phyloP scores from a whole-genome alignment of 2,329 filamentous ascomycete species.

The Verticillium isaacii region DNA sequence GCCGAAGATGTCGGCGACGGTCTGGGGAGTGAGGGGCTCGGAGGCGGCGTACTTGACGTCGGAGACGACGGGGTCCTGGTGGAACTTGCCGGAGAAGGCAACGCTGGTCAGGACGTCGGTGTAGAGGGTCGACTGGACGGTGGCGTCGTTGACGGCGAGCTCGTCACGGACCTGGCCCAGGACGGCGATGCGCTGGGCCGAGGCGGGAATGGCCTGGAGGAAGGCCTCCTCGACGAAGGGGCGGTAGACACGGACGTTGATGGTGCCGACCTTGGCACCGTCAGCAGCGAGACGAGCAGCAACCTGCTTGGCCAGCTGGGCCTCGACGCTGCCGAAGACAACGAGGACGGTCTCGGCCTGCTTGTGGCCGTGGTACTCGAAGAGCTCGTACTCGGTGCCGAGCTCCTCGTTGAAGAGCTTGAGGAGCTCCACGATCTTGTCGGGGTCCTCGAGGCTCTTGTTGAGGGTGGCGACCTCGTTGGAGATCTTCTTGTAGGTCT shows the following conservation, averaged over 20 bases:
- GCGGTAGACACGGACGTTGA: slow-evolving; percentile 90
- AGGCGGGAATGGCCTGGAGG: slow-evolving; percentile 72
- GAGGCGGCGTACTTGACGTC: slow-evolving; percentile 88
- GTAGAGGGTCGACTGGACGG: slow-evolving; percentile 80
- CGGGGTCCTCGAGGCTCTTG: slow-evolving; percentile 68
- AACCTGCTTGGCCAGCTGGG: slow-evolving; percentile 79
- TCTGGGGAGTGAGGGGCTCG: slow-evolving; percentile 50
- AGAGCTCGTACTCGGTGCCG: slow-evolving; percentile 86
- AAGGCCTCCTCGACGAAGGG: slow-evolving; percentile 96
- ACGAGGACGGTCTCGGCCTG: slow-evolving; percentile 79
- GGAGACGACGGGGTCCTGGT: slow-evolving; percentile 58
- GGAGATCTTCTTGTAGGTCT: slow-evolving; percentile 63
- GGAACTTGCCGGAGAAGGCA: slow-evolving; percentile 68
- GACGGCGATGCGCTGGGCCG: slow-evolving; percentile 72
- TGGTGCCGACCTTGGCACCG: slow-evolving; percentile 75
- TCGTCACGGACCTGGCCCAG: slow-evolving; percentile 82
- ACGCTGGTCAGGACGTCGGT: slow-evolving; percentile 85
- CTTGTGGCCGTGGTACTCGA: slow-evolving; percentile 88
- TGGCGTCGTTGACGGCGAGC: slow-evolving; percentile 66
- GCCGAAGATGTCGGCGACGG: slow-evolving; percentile 42
- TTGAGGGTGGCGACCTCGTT: slow-evolving; percentile 57
- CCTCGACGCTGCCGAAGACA: slow-evolving; percentile 88
- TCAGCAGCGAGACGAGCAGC: slow-evolving; percentile 66
- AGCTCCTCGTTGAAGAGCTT: slow-evolving; percentile 83
- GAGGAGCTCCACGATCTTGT: slow-evolving; percentile 65